These are phyloP conservation scores for Gilbertella persicaria DNA, from an alignment of 371 early-diverging fungal genomes.

Conservation along the genomic window DNA sequence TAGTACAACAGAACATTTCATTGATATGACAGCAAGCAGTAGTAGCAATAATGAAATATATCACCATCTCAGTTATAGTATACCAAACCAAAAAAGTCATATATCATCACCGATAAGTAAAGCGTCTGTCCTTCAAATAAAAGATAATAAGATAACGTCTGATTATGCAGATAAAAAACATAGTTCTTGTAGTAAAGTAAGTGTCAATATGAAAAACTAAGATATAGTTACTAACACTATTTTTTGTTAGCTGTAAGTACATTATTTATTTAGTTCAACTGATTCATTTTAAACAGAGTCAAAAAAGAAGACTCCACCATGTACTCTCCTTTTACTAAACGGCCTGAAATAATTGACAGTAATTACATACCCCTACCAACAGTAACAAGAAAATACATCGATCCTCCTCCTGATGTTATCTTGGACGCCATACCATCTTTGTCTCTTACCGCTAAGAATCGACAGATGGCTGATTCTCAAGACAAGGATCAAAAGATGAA, in stretches of 20 bases:
- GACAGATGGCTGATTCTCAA: no score
- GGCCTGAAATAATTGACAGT: slow-evolving; percentile 1
- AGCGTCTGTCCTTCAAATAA: no score
- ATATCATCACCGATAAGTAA: no score
- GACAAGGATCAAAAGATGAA: not conserved
- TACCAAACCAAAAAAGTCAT: not conserved
- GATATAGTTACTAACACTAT: no score
- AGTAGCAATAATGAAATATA: not conserved
- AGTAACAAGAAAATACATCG: slow-evolving; percentile 1
- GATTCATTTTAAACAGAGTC: not conserved
- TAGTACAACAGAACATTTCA: not conserved
- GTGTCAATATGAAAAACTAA: no score
- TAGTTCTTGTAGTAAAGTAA: no score
- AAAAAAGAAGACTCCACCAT: slow-evolving; percentile 1
- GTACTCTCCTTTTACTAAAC: slow-evolving; percentile 1
- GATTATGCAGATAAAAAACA: no score
- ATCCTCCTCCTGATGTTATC: slow-evolving; percentile 1
- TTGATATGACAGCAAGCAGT: not conserved
- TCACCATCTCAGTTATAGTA: not conserved
- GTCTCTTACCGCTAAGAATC: not conserved
- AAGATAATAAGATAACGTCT: no score
- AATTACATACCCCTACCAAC: slow-evolving; percentile 4
- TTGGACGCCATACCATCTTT: slow-evolving; percentile 3
- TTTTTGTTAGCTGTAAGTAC: no score
- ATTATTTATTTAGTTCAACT: not conserved